Base-by-base conservation (phyloP, 768 basidiomycete species). In the Amyloporia xantha region DNA sequence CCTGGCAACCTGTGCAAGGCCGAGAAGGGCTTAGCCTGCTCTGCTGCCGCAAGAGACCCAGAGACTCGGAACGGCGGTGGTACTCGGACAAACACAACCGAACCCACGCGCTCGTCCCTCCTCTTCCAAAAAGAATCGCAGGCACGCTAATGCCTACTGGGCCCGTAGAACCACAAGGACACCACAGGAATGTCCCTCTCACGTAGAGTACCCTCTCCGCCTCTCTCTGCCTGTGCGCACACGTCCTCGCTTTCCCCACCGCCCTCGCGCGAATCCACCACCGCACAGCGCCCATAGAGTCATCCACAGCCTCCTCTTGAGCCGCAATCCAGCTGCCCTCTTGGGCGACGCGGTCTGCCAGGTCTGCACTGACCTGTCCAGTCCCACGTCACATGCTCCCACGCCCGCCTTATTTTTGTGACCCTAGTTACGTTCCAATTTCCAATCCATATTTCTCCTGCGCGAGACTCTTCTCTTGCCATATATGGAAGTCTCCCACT, bases 81-180 rank as follows among this genome's bases (percentile, higher is more conserved):
- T 24, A 38, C 23, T 48, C 47, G 47, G 47, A 40, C 47, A 48
- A 48, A 41, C 47, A 38, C 47, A 48, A 48, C 47, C 47, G 47
- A 48, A 37, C 15, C 47, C 47, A 39, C 47, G 47, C 47, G 47
- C 28, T 21, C 37, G 9, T 33, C 30, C 30, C 30, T 7, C 30
- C 30, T 33, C 30, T 33, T 33, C 30, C 30, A 38, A 15, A 35
- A 48, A 39, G 21, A 48, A 48, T 39, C 36, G n/a, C n/a, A 33
- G 20, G 28, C 44, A 46, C 44, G 44, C 33, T 38, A 46, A 38
- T 24, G 19, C 30, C 30, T 38, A 46, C 36, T 38, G 44, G 3
- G 36, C 44, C 44, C 30, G 44, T n/a, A n/a, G n/a, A n/a, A n/a
- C n/a, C n/a, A n/a, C n/a, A n/a, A n/a, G n/a, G n/a, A n/a, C n/a